Evolutionary conservation across 139 green algal genomes (phyloP).

Genomic region (Tetradesmus obliquus): DNA sequence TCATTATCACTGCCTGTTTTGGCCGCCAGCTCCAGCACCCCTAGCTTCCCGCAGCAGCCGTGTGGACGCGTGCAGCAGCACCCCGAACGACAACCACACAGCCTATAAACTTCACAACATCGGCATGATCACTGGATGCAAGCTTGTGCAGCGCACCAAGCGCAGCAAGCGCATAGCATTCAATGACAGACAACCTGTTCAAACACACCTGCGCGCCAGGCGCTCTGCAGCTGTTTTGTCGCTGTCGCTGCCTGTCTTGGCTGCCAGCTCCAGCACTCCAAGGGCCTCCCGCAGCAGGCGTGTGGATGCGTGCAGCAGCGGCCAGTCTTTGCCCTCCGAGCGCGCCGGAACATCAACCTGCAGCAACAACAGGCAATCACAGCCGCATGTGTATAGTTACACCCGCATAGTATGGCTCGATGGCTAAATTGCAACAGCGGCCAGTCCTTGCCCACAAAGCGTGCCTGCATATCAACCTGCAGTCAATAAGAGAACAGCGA

Average conservation of each 20-base stretch:
- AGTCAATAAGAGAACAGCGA: neutral
- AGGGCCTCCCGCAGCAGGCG: constrained; percentile 87
- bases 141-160: no score
- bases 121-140: no score
- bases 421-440: constrained; percentile 66
- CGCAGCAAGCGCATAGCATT: neutral
- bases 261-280: constrained; percentile 76
- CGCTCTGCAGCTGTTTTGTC: constrained; percentile 79
- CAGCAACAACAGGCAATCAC: neutral
- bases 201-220: constrained; percentile 69
- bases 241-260: constrained; percentile 53
- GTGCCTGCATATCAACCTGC: neutral
- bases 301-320: constrained; percentile 73
- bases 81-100: neutral
- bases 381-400: no score
- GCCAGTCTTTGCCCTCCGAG: constrained; percentile 76
- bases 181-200: neutral
- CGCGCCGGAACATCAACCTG: constrained; percentile 5
- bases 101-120: no score
- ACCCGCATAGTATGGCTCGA: neutral
- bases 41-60: constrained; percentile 84
- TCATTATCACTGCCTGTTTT: constrained; percentile 61
- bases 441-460: constrained; percentile 74
- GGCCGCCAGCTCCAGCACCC: constrained; percentile 75
- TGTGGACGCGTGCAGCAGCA: constrained; percentile 29